phyloP scores from a whole-genome alignment of 2,329 filamentous ascomycete species.

The Cercospora zeae-maydis region DNA sequence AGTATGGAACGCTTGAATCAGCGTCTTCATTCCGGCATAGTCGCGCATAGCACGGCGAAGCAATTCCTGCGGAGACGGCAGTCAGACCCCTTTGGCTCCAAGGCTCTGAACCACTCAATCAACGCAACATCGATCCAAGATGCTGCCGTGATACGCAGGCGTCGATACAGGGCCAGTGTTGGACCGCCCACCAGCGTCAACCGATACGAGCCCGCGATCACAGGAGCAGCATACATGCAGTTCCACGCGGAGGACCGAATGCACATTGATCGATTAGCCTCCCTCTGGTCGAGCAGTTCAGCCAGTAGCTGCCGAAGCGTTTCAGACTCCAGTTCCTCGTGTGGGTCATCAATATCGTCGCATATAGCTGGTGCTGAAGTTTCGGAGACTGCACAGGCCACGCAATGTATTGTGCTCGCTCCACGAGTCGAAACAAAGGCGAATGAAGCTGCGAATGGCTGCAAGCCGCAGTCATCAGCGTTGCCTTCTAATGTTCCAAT shows the following conservation, averaged over 20 bases:
- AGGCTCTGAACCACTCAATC: background rate
- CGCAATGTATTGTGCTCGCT: background rate
- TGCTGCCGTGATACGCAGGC: background rate
- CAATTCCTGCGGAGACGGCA: background rate
- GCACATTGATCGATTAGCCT: background rate
- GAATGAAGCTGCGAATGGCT: background rate
- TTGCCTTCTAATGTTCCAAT: background rate
- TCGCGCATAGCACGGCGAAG: background rate
- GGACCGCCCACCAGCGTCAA: background rate
- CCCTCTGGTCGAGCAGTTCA: background rate
- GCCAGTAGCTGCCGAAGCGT: conserved; percentile 4
- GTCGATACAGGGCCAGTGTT: background rate
- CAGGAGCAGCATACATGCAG: background rate
- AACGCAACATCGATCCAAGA: background rate
- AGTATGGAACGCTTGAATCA: conserved; percentile 35
- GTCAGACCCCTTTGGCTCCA: background rate
- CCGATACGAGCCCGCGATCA: background rate
- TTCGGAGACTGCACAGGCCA: background rate
- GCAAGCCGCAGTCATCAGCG: background rate
- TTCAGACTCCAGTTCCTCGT: background rate
- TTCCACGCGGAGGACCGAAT: background rate
- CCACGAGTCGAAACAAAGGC: background rate
- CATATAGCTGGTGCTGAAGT: background rate
- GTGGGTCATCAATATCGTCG: conserved; percentile 3
- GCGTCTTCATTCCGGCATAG: conserved; percentile 1